phyloP scores from a whole-genome alignment of 1,284 basidiomycete genomes.

The Tilletia horrida region DNA sequence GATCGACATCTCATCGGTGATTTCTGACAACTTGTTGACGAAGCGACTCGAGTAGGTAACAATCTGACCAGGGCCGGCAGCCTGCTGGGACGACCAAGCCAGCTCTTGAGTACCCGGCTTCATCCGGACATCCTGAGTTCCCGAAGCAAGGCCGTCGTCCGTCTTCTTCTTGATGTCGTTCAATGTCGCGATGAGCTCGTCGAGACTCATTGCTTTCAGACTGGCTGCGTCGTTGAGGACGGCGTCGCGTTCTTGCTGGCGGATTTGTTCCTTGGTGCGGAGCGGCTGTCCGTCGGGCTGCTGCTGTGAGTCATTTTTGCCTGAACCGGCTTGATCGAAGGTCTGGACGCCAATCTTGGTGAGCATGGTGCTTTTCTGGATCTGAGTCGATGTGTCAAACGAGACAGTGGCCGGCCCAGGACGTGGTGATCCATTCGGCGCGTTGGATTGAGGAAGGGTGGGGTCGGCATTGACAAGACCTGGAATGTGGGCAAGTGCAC shows the following conservation, averaged over 20 bases:
- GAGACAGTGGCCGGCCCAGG: background rate
- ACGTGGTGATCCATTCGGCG: background rate
- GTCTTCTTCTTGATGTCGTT: slow-evolving; percentile 3
- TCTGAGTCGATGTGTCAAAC: background rate
- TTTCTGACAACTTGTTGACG: slow-evolving; percentile 18
- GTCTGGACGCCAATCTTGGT: background rate
- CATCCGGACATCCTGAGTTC: slow-evolving; percentile 5
- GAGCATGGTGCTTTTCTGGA: background rate
- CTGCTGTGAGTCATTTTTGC: background rate
- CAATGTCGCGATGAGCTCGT: background rate
- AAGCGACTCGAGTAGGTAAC: slow-evolving; percentile 9
- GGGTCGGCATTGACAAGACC: slow-evolving; percentile 9
- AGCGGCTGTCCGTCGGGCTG: background rate
- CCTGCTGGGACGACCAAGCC: slow-evolving; percentile 7
- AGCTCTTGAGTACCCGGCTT: background rate
- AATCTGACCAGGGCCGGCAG: slow-evolving; percentile 4
- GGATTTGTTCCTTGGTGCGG: background rate
- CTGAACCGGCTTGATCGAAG: background rate
- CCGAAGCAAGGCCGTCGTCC: background rate
- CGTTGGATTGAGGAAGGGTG: background rate
- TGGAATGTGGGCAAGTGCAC: slow-evolving; percentile 2
- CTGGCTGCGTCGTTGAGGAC: slow-evolving; percentile 11
- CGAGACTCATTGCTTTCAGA: slow-evolving; percentile 1
- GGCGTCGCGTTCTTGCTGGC: background rate
- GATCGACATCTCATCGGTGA: slow-evolving; percentile 18